Conservation (phyloP, 2,329 filamentous ascomycete species). For the Plenodomus tracheiphilus region DNA sequence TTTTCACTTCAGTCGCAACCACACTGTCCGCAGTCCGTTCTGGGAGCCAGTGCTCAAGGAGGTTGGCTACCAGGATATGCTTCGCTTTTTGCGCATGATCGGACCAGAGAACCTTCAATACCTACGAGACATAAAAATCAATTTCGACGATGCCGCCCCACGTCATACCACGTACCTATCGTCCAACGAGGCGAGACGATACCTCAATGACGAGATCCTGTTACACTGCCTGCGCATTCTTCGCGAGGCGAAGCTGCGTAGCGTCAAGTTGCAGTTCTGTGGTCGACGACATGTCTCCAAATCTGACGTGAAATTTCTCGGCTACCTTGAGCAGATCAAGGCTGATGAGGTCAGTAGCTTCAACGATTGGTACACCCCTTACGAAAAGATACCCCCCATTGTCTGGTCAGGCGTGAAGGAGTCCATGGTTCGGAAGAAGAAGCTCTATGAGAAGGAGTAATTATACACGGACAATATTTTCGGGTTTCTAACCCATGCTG, state of each 20-base stretch:
- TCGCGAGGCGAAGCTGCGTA: constrained; percentile 47
- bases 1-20: constrained; percentile 50
- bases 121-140: constrained; percentile 51
- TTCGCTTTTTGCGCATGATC: constrained; percentile 52
- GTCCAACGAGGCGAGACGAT: constrained; percentile 51
- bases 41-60: constrained; percentile 49
- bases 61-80: constrained; percentile 52
- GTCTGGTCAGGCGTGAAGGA: constrained; percentile 40
- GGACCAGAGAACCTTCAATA: constrained; percentile 52
- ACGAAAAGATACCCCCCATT: constrained; percentile 38
- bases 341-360: constrained; percentile 46
- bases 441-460: constrained; percentile 34
- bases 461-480: not conserved
- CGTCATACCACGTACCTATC: constrained; percentile 45
- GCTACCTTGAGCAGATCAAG: constrained; percentile 50
- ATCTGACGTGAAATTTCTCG: constrained; percentile 49
- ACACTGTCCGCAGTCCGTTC: constrained; percentile 44
- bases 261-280: constrained; percentile 47
- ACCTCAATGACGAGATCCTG: constrained; percentile 52
- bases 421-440: constrained; percentile 43
- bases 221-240: constrained; percentile 52
- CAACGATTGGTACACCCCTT: constrained; percentile 16
- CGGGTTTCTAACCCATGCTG: not conserved
- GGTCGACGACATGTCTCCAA: constrained; percentile 43
- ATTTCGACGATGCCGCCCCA: constrained; percentile 51